Conservation (phyloP, 2,329 filamentous ascomycete species). For the Sporothrix phasma region DNA sequence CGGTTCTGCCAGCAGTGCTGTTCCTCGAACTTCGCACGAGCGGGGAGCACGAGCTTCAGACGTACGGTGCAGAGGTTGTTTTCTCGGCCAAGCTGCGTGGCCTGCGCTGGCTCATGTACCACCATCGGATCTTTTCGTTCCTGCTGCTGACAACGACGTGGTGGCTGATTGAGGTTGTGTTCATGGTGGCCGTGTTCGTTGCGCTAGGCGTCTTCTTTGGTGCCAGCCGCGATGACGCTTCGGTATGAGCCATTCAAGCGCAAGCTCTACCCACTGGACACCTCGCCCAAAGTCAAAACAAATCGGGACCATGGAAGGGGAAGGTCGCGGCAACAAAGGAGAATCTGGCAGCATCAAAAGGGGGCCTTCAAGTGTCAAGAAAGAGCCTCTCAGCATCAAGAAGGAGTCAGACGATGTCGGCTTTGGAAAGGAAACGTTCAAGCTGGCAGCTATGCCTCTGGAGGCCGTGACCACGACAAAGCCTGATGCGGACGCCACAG, state of each 20-base stretch:
- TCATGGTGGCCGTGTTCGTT: constrained; percentile 56
- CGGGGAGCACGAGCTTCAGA: constrained; percentile 50
- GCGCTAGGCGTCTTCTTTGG: constrained; percentile 31
- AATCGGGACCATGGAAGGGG: background rate
- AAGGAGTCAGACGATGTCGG: background rate
- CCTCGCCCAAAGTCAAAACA: background rate
- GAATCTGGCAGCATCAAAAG: background rate
- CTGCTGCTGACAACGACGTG: constrained; percentile 59
- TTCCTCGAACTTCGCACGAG: constrained; percentile 54
- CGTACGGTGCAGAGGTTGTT: constrained; percentile 59
- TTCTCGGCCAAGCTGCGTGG: constrained; percentile 70
- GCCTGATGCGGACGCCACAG: background rate
- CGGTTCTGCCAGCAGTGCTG: constrained; percentile 35
- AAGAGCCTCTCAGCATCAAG: background rate
- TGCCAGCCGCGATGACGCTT: background rate
- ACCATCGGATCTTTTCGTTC: constrained; percentile 63
- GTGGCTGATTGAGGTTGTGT: constrained; percentile 65
- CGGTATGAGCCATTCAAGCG: background rate
- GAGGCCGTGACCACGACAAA: background rate
- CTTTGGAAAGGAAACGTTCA: background rate
- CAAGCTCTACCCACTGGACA: background rate
- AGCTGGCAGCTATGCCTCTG: background rate
- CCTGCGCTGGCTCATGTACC: constrained; percentile 77
- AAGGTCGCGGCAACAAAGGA: background rate
- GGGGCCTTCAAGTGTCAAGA: background rate